phyloP scores from a whole-genome alignment of 2,329 filamentous ascomycete genomes.

The Ophiostoma sp. region DNA sequence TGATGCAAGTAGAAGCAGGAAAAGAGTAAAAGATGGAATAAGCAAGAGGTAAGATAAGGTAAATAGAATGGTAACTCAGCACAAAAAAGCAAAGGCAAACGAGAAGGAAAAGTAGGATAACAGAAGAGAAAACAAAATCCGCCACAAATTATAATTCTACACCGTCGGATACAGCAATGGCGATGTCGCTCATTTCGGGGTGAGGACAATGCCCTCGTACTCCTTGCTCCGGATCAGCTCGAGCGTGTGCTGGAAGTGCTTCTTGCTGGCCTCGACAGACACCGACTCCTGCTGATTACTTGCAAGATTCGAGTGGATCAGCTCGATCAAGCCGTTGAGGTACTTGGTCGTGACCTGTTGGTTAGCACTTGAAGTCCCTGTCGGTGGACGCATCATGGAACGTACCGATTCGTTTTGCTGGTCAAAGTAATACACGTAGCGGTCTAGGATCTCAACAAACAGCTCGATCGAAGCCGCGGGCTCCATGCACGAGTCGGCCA shows the following conservation, averaged over 20 bases:
- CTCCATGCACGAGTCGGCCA: constrained; percentile 99
- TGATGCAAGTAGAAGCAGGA: no score
- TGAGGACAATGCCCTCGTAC: constrained; percentile 83
- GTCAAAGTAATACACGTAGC: constrained; percentile 99
- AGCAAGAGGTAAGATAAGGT: neutral
- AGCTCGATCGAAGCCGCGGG: constrained; percentile 93
- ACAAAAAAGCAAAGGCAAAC: neutral
- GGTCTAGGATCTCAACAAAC: constrained; percentile 96
- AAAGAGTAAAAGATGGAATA: neutral
- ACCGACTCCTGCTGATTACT: constrained; percentile 70
- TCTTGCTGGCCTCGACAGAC: constrained; percentile 79
- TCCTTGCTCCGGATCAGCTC: constrained; percentile 89
- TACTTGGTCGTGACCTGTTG: constrained; percentile 77
- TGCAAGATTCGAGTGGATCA: constrained; percentile 92
- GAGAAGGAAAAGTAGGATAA: neutral
- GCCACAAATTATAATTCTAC: constrained; percentile 12
- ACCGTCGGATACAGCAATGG: neutral
- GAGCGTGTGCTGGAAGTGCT: constrained; percentile 90
- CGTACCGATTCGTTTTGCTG: constrained; percentile 89
- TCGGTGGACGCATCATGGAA: neutral
- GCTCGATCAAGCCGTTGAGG: constrained; percentile 92
- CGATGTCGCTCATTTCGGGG: constrained; percentile 43
- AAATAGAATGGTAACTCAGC: neutral
- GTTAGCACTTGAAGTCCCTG: neutral
- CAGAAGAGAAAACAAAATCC: constrained; percentile 8